Evolutionary conservation across 805 yeast genomes (phyloP).

Genomic region (Yarrowia sp.): DNA sequence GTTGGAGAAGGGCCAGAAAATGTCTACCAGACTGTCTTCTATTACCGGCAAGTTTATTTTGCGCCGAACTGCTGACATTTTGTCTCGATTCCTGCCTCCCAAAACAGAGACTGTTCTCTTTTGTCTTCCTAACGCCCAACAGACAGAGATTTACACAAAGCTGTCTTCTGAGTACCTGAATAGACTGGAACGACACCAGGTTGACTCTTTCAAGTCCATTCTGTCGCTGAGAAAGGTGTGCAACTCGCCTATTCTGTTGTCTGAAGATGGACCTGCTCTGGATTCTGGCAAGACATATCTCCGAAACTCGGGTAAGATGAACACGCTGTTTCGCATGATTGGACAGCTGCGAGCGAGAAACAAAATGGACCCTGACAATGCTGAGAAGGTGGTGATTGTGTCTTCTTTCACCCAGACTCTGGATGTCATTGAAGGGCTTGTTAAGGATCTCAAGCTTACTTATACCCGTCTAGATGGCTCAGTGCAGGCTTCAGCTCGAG

Average conservation of each 20-base stretch:
- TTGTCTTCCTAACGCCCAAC: conserved; percentile 74
- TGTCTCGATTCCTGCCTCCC: conserved; percentile 67
- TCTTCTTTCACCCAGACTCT: conserved; percentile 89
- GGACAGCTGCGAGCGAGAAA: conserved; percentile 18
- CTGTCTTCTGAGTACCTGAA: conserved; percentile 52
- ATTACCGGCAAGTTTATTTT: conserved; percentile 72
- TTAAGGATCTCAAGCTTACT: conserved; percentile 58
- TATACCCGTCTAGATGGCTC: conserved; percentile 82
- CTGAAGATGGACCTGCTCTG: conserved; percentile 57
- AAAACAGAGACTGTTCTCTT: conserved; percentile 79
- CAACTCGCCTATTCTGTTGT: conserved; percentile 74
- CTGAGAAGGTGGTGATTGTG: conserved; percentile 83
- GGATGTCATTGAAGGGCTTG: conserved; percentile 69
- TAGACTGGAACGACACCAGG: conserved; percentile 46
- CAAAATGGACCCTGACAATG: conserved; percentile 60
- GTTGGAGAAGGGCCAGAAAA: conserved; percentile 63
- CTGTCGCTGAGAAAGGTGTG: conserved; percentile 80
- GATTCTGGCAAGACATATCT: conserved; percentile 11
- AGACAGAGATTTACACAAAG: conserved; percentile 61
- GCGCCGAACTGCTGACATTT: conserved; percentile 70
- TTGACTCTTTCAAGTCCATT: conserved; percentile 67
- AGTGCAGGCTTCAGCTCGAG: conserved; percentile 72
- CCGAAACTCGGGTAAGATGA: conserved; percentile 63
- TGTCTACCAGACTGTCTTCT: conserved; percentile 67
- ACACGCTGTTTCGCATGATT: conserved; percentile 53